Evolutionary conservation across 2,329 filamentous ascomycete genomes (phyloP).

Genomic region (Pseudogymnoascus sp.): DNA sequence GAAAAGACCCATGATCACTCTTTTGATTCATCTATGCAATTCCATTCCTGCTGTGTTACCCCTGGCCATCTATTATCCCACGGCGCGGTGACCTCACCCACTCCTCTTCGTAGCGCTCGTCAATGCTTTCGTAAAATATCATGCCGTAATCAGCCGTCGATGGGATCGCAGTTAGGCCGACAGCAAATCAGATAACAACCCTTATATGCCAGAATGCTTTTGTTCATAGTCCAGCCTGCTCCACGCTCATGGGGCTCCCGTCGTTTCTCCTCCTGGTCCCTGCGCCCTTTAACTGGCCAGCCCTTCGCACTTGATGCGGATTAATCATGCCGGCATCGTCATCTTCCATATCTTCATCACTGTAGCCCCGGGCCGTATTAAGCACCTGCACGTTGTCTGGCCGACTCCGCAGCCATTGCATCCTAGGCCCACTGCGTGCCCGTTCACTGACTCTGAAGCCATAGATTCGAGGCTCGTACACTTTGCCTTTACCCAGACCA

Average conservation of each 20-base stretch:
- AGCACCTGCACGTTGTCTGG: slow-evolving; percentile 72
- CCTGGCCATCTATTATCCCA: slow-evolving; percentile 8
- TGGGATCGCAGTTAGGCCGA: neutral
- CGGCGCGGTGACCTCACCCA: slow-evolving; percentile 5
- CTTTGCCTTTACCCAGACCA: slow-evolving; percentile 68
- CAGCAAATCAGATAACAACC: slow-evolving; percentile 1
- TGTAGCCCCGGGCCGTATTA: slow-evolving; percentile 61
- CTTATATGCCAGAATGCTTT: slow-evolving; percentile 7
- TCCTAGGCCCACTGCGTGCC: slow-evolving; percentile 80
- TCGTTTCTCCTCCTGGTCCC: slow-evolving; percentile 17
- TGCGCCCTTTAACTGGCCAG: slow-evolving; percentile 4
- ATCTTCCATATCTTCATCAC: slow-evolving; percentile 46
- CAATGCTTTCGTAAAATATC: slow-evolving; percentile 10
- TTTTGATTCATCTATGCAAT: slow-evolving; percentile 10
- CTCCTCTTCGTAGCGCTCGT: slow-evolving; percentile 3
- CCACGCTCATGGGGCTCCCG: slow-evolving; percentile 29
- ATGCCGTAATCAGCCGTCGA: slow-evolving; percentile 5
- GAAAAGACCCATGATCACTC: slow-evolving; percentile 7
- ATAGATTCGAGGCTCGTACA: slow-evolving; percentile 94
- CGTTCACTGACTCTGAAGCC: slow-evolving; percentile 91
- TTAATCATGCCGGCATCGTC: slow-evolving; percentile 39
- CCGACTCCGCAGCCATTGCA: slow-evolving; percentile 90
- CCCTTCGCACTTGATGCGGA: slow-evolving; percentile 19
- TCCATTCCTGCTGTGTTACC: slow-evolving; percentile 2
- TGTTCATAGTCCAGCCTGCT: slow-evolving; percentile 14